Conservation (phyloP, 768 basidiomycete genomes). For the Roridomyces roridus region DNA sequence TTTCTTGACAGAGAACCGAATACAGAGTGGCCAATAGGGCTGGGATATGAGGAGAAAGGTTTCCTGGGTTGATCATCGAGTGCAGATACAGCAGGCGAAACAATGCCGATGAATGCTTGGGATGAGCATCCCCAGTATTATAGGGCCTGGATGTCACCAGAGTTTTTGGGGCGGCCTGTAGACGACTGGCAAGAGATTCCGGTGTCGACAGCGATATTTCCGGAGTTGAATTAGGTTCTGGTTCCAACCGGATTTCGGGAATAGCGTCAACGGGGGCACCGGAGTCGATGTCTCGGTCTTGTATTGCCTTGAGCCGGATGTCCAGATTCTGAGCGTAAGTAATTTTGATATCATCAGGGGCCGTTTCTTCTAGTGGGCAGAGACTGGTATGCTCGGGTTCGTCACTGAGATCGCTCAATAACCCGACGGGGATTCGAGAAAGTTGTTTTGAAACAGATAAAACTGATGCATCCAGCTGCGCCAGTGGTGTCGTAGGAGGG, state of each 20-base stretch:
- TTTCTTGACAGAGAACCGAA: slow-evolving; percentile 63
- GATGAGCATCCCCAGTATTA: slow-evolving; percentile 55
- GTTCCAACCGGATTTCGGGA: slow-evolving; percentile 50
- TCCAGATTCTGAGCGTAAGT: slow-evolving; percentile 60
- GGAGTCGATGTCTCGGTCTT: slow-evolving; percentile 31
- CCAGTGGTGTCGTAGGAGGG: slow-evolving; percentile 44
- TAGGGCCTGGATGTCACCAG: slow-evolving; percentile 54
- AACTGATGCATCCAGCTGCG: slow-evolving; percentile 53
- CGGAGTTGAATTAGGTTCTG: slow-evolving; percentile 30
- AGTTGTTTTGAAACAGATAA: slow-evolving; percentile 61
- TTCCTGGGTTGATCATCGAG: slow-evolving; percentile 72
- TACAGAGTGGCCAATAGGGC: slow-evolving; percentile 76
- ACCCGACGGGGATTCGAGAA: slow-evolving; percentile 54
- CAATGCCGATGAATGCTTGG: slow-evolving; percentile 65
- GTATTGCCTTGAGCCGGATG: slow-evolving; percentile 53
- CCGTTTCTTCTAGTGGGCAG: slow-evolving; percentile 59
- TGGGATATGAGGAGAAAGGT: slow-evolving; percentile 69
- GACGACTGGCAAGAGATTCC: slow-evolving; percentile 33
- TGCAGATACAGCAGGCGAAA: slow-evolving; percentile 77
- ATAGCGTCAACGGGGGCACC: slow-evolving; percentile 30
- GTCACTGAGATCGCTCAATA: slow-evolving; percentile 58
- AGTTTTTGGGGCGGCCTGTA: slow-evolving; percentile 40
- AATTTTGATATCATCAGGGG: slow-evolving; percentile 54
- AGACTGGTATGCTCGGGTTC: slow-evolving; percentile 49
- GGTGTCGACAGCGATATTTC: slow-evolving; percentile 49